These are phyloP conservation scores for Coniochaeta prunicola DNA, from an alignment of 2,329 filamentous ascomycete species.

Conservation along the genomic window DNA sequence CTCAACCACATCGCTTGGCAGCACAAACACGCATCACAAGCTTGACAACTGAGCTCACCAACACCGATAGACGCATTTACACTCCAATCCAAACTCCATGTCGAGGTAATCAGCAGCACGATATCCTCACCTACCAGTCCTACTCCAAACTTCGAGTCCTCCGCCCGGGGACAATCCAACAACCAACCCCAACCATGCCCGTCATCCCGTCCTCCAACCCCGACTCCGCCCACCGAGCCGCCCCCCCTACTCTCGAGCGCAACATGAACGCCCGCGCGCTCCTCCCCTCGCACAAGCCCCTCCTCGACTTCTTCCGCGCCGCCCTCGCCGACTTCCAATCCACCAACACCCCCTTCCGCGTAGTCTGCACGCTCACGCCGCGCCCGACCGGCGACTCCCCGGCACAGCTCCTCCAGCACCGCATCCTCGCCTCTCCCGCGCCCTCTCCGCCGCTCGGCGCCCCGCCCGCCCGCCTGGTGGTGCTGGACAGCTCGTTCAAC, in stretches of 20 bases:
- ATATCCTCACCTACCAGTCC: background rate
- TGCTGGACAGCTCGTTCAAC: slow-evolving; percentile 64
- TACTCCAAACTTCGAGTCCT: background rate
- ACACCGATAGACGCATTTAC: background rate
- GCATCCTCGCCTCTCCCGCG: slow-evolving; percentile 4
- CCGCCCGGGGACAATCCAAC: background rate
- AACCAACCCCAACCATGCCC: background rate
- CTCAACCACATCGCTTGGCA: background rate
- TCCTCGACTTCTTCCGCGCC: slow-evolving; percentile 34
- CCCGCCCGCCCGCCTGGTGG: slow-evolving; percentile 32
- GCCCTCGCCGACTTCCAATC: slow-evolving; percentile 36
- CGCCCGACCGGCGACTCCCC: background rate
- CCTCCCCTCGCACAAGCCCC: slow-evolving; percentile 11
- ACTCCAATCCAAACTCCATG: background rate
- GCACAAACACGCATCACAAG: background rate
- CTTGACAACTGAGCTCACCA: background rate
- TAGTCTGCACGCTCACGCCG: slow-evolving; percentile 34
- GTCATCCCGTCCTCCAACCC: background rate
- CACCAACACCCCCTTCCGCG: slow-evolving; percentile 33
- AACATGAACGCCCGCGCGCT: slow-evolving; percentile 2
- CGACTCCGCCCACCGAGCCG: background rate
- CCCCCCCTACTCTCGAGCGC: background rate
- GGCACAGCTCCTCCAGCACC: background rate
- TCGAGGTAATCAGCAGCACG: background rate
- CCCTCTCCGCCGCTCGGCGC: slow-evolving; percentile 6